Percentiles rank a stretch among this genome's conserved stretches.
These are phyloP conservation scores for Erysimum cheiri DNA, from an alignment of 441 rosid genomes.

Conservation along the genomic window DNA sequence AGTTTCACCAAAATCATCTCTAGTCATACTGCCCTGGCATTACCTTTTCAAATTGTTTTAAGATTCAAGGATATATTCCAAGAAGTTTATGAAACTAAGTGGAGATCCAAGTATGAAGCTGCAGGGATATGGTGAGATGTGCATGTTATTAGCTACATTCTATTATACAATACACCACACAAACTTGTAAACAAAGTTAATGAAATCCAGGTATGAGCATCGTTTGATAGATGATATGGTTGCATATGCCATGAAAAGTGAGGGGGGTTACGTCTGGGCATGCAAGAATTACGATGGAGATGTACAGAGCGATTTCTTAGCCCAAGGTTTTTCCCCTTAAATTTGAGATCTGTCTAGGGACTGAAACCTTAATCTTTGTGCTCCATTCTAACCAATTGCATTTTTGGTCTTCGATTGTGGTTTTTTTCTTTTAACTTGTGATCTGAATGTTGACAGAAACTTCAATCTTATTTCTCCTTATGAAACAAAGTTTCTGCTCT, in stretches of 20 bases:
- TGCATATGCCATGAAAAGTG: conserved; percentile 92
- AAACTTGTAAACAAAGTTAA: conserved; percentile 34
- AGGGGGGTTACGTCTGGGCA: conserved; percentile 97
- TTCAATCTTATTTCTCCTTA: not conserved
- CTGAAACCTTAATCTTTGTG: conserved; percentile 12
- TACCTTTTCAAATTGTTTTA: conserved; percentile 30
- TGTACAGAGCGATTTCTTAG: conserved; percentile 96
- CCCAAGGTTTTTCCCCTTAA: conserved; percentile 71
- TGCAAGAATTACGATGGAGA: conserved; percentile 98
- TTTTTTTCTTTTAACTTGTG: conserved; percentile 3
- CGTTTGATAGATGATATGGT: conserved; percentile 98
- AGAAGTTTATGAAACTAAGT: conserved; percentile 73
- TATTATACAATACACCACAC: conserved; percentile 3
- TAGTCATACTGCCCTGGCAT: conserved; percentile 25
- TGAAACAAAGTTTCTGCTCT: conserved; percentile 32
- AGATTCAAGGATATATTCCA: conserved; percentile 98
- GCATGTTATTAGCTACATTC: conserved; percentile 25
- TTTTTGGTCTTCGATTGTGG: conserved; percentile 14
- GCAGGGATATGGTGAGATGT: conserved; percentile 79
- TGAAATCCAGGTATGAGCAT: conserved; percentile 79
- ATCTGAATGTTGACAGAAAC: conserved; percentile 21
- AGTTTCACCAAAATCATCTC: conserved; percentile 8
- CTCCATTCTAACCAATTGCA: not conserved
- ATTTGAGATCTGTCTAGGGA: conserved; percentile 28
- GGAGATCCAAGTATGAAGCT: conserved; percentile 88